A percentile compares a stretch with the other conserved stretches of the same genome.
These are phyloP conservation scores for Russula ochroleuca DNA, from an alignment of 768 basidiomycete genomes.

Conservation along the genomic window DNA sequence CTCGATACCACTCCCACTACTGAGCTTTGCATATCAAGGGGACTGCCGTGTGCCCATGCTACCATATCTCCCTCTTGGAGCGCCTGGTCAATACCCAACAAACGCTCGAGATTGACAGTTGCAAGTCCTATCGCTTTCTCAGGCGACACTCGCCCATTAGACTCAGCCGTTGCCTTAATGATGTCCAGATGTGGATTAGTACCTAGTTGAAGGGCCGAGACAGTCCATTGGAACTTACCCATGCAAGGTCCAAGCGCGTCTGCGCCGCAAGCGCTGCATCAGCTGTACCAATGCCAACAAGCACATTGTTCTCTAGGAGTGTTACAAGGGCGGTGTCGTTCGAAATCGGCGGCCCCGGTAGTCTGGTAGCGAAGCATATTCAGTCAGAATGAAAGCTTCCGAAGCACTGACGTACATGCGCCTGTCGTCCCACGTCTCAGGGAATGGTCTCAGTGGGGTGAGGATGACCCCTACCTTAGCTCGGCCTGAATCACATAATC, in stretches of 20 bases:
- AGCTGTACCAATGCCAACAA: constrained; percentile 53
- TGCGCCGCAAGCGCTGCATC: constrained; percentile 36
- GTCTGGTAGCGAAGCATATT: constrained; percentile 35
- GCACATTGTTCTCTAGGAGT: constrained; percentile 57
- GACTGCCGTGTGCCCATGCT: constrained; percentile 35
- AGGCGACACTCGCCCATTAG: constrained; percentile 38
- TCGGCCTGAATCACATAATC: constrained; percentile 37
- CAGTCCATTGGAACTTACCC: constrained; percentile 33
- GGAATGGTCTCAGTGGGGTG: constrained; percentile 57
- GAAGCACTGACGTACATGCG: constrained; percentile 48
- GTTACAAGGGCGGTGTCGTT: constrained; percentile 49
- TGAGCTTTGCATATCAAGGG: constrained; percentile 36
- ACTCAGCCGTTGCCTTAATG: constrained; percentile 39
- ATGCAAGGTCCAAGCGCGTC: constrained; percentile 39
- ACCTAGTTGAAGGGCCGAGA: not conserved
- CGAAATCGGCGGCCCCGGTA: constrained; percentile 63
- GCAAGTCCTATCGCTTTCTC: constrained; percentile 38
- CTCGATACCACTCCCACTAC: constrained; percentile 37
- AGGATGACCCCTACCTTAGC: constrained; percentile 76
- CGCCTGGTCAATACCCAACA: constrained; percentile 36
- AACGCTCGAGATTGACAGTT: constrained; percentile 42
- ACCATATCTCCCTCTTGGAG: constrained; percentile 32
- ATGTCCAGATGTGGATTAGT: not conserved
- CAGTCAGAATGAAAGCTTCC: not conserved
- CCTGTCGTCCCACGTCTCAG: constrained; percentile 57